Conservation (phyloP, 2,329 filamentous ascomycete genomes). For the Cladosporium sp. region DNA sequence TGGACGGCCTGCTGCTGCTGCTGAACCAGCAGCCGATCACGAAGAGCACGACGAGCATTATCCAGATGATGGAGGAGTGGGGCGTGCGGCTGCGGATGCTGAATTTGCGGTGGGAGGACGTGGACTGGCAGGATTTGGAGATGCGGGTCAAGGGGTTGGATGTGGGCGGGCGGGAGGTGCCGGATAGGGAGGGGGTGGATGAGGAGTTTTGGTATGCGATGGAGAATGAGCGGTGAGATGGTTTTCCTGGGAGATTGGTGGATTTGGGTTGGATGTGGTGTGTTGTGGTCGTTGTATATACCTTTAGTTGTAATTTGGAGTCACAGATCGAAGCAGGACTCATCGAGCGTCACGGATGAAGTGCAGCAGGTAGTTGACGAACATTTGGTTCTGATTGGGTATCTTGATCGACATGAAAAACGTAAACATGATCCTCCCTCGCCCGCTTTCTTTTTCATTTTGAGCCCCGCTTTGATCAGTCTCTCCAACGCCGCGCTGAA, state of each 20-base stretch:
- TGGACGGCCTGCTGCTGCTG: conserved; percentile 91
- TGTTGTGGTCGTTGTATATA: no score
- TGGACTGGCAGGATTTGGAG: conserved; percentile 44
- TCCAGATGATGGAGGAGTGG: conserved; percentile 80
- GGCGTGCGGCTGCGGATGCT: conserved; percentile 86
- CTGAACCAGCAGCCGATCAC: conserved; percentile 94
- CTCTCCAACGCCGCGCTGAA: conserved; percentile 11
- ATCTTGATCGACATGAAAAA: conserved; percentile 7
- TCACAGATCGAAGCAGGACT: no score
- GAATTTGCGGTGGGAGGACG: conserved; percentile 84
- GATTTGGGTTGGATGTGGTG: not conserved
- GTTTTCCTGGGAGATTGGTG: not conserved
- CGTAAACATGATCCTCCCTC: conserved; percentile 1
- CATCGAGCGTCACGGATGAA: no score
- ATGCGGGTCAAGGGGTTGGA: conserved; percentile 36
- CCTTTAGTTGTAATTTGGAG: no score
- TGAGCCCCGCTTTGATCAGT: not conserved
- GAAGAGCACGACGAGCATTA: conserved; percentile 86
- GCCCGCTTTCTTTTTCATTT: not conserved
- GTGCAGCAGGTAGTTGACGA: no score
- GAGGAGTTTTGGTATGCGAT: conserved; percentile 88
- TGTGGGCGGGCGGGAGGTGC: conserved; percentile 56
- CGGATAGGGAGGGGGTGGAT: conserved; percentile 76
- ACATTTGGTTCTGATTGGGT: not conserved
- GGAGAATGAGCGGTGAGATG: conserved; percentile 18